phyloP scores from a whole-genome alignment of 306 rosid genomes.

The Medicago lupulina region DNA sequence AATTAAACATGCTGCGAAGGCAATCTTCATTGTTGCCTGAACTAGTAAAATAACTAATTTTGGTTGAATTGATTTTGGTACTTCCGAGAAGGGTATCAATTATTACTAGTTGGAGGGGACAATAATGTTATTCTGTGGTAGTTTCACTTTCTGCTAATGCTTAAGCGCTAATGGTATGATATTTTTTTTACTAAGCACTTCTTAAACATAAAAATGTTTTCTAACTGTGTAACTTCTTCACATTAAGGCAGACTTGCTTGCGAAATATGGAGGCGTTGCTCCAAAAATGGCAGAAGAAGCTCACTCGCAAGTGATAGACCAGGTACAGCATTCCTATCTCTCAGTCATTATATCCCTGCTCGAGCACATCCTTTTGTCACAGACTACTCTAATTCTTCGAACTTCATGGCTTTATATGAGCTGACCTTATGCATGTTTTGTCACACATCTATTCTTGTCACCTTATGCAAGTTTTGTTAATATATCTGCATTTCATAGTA shows the following conservation, averaged over 20 bases:
- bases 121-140: background rate
- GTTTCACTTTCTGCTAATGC: conserved; percentile 1
- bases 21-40: background rate
- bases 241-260: conserved; percentile 89
- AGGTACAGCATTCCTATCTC: conserved; percentile 53
- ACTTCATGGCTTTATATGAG: conserved; percentile 8
- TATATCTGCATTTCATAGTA: conserved; percentile 7
- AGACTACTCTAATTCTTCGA: conserved; percentile 22
- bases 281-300: conserved; percentile 99
- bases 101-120: background rate
- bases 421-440: background rate
- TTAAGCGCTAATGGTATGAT: conserved; percentile 6
- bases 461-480: background rate
- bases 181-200: background rate
- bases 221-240: conserved; percentile 36
- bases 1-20: conserved; percentile 1
- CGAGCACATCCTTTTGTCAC: conserved; percentile 7
- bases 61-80: background rate
- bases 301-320: conserved; percentile 81
- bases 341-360: conserved; percentile 14
- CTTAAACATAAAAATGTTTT: background rate
- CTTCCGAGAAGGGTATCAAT: background rate
- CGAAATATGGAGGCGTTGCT: conserved; percentile 89
- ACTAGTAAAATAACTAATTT: conserved; percentile 8
- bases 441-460: conserved; percentile 11